Evolutionary conservation across 1,284 basidiomycete species (phyloP).

Genomic region (Tilletia walkeri): DNA sequence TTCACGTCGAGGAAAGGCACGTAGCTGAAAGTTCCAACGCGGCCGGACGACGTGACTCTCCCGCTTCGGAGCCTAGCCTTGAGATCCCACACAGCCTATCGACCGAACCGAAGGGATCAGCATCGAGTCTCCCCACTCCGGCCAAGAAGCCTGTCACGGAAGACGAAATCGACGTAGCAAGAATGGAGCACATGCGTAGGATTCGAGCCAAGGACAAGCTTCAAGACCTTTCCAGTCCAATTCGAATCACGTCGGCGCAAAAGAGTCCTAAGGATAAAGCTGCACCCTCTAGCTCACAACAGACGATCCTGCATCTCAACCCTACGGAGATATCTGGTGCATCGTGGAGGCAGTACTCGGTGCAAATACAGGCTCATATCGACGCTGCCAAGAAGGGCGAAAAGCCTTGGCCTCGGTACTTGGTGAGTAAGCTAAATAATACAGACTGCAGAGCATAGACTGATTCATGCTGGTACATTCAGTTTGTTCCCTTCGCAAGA

Average conservation of each 20-base stretch:
- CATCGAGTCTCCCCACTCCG: constrained; percentile 22
- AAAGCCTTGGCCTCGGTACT: constrained; percentile 29
- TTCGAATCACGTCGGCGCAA: neutral
- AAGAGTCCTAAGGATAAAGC: too few species aligned
- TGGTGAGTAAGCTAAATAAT: neutral
- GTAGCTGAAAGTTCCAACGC: neutral
- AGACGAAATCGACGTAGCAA: constrained; percentile 17
- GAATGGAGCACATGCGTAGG: neutral
- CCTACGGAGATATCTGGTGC: constrained; percentile 55
- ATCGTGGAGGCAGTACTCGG: constrained; percentile 66
- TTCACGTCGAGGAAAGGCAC: neutral
- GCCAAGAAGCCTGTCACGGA: constrained; percentile 11
- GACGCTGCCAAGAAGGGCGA: constrained; percentile 28
- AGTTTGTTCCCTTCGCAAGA: constrained; percentile 13
- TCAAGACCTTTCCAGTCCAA: neutral
- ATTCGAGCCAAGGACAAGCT: constrained; percentile 1
- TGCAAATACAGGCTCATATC: constrained; percentile 60
- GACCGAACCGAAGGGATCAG: constrained; percentile 15
- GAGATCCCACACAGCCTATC: too few species aligned
- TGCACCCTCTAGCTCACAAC: neutral
- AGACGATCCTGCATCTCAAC: constrained; percentile 31
- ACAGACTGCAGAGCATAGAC: constrained; percentile 14
- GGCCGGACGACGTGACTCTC: neutral
- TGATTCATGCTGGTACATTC: constrained; percentile 16
- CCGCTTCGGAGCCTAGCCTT: too few species aligned